Evolutionary conservation across 2,329 filamentous ascomycete genomes (phyloP), one percentile per base, ranked within the genome.

Genomic region (Tolypocladium tundrense): DNA sequence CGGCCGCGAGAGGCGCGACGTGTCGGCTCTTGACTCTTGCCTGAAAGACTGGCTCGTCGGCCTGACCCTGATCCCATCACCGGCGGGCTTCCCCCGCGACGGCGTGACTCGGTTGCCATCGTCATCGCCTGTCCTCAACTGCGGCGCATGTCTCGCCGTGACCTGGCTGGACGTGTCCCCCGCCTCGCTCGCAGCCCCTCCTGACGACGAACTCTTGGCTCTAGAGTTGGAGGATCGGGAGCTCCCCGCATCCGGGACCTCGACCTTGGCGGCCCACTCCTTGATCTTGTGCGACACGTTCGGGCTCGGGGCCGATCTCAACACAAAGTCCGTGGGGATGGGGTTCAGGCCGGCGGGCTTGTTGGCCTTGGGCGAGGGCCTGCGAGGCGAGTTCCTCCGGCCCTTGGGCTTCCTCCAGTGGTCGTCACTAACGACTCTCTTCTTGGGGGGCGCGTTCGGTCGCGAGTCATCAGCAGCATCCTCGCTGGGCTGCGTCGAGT

Each of bases 351-450:
- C 64, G 16, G 64, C 60, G 6, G 65, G 58, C 54, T 69, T 69
- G 51, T 68, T 68, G 4, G 63, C 61, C 59, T 72, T 71, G 1
- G 75, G 73, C 2, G 75, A 71, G 14, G 69, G 68, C 60, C 71
- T 75, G 59, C 73, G 76, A 0, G 77, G 70, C 10, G 79, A 72
- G 58, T 71, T 79, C 59, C 77, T 79, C 60, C 78, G 80, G 59
- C 78, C 79, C 60, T 80, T 82, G 70, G 73, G 71, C 60, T 85
- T 86, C 73, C 84, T 84, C 89, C 93, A 97, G 73, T 96, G 90
- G 57, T 89, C 88, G 74, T 97, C 93, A 70, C 92, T 97, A 60
- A 97, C 85, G 57, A 97, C 90, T 62, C 92, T 85, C 79, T 96
- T 97, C 74, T 90, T 91, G 19, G 93, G 93, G 52, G 90, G 84